These are phyloP conservation scores for Zygosaccharomyces lentus DNA, from an alignment of 805 yeast genomes.

Conservation along the genomic window DNA sequence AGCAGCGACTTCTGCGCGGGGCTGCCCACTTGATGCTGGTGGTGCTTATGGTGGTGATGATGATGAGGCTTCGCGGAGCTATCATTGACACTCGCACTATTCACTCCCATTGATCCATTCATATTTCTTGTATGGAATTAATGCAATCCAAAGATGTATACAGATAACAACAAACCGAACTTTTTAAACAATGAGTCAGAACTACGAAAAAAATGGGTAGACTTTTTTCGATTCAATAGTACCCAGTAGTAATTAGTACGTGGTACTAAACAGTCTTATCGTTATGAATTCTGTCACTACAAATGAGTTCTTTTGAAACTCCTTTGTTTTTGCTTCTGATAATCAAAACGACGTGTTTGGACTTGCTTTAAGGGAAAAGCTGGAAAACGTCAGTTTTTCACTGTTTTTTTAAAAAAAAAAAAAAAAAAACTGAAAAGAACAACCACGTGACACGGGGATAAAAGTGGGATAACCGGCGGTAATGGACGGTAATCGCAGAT, in stretches of 20 bases:
- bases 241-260: too few relatives aligned
- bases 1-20: slow-evolving; percentile 17
- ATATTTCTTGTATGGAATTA: background rate
- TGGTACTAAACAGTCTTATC: too few relatives aligned
- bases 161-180: background rate
- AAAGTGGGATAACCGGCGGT: background rate
- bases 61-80: slow-evolving; percentile 12
- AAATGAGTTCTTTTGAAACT: background rate
- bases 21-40: slow-evolving; percentile 14
- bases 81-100: slow-evolving; percentile 6
- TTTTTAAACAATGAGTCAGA: background rate
- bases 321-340: background rate
- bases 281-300: background rate
- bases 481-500: background rate
- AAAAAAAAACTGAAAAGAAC: background rate
- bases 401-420: slow-evolving; percentile 2
- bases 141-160: background rate
- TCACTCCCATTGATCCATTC: slow-evolving; percentile 4
- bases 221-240: too few relatives aligned
- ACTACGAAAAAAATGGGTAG: background rate
- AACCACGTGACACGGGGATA: background rate
- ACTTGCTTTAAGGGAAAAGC: slow-evolving; percentile 4
- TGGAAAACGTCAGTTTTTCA: slow-evolving; percentile 1
- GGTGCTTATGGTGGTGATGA: slow-evolving; percentile 27
- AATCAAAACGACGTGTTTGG: background rate